Base-by-base conservation (phyloP, 2,329 filamentous ascomycete species). In the Truncatella angustata region DNA sequence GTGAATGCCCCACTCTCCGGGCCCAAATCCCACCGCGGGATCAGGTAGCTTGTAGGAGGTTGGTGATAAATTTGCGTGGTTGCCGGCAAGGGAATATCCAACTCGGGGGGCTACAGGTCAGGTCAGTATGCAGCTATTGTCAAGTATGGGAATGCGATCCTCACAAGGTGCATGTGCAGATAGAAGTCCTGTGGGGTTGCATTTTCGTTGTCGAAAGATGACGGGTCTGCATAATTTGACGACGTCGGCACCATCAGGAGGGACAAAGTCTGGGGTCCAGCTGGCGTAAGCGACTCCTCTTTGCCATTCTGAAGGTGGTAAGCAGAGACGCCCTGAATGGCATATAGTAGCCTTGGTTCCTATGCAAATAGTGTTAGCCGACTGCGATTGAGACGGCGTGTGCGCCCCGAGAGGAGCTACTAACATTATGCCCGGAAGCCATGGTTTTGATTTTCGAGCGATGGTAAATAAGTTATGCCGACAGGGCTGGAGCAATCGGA, bases 11-110 rank as follows among this genome's bases (percentile, higher is more conserved):
- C 92, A 58, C 86, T 88, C 52, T 94, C 89, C 1, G 88, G 90
- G 4, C 91, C 92, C 14, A 97, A 75, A 64, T 97, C 93, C 91
- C 93, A 97, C 59, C 93, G 86, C 14, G 94, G 94, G 56, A 99
- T 96, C 43, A 97, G 78, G 66, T 97, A 97, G 75, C 90, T 96
- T 57, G 80, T 85, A 0, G 93, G 93, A 5, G 92, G 91, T 72
- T 97, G 91, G 70, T 96, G 91, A 73, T 96, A 97, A 68, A 99
- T 94, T 69, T 97, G 93, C 0, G 94, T 97, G 0, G 92, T 97
- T 16, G 93, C 93, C 11, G 94, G 94, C 12, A 97, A 80, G 5
- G 94, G 90, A 5, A 97, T 82, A 63, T 97, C 93, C 61, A 99
- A 84, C 77, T 97, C 93, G 18, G 93, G 93, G 12, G 93, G 92